A percentile compares a stretch with the other conserved stretches of the same genome.
Conservation (phyloP, 768 basidiomycete species). For the Cystofilobasidium bisporidii region DNA sequence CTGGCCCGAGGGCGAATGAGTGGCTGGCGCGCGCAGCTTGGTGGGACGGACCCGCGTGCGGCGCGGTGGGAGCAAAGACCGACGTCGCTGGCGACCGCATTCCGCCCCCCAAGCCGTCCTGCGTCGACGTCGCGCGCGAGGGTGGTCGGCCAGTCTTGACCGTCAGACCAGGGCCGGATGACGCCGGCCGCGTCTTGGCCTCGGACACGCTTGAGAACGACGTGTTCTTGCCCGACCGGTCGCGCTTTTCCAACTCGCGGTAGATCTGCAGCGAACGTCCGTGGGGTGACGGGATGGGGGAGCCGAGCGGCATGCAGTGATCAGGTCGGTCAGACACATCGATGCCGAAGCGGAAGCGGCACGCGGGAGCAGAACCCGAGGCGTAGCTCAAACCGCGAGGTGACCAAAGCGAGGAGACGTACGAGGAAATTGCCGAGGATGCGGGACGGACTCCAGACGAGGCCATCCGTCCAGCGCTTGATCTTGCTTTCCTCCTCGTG, state of each 20-base stretch:
- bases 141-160: too few species aligned
- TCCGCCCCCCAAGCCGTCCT: too few species aligned
- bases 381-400: too few species aligned
- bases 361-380: too few species aligned
- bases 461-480: constrained; percentile 34
- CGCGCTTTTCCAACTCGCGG: constrained; percentile 3
- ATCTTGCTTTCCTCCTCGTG: constrained; percentile 24
- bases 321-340: neutral
- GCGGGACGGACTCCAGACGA: constrained; percentile 17
- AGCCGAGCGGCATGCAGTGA: too few species aligned
- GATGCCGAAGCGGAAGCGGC: too few species aligned
- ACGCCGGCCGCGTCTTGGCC: neutral
- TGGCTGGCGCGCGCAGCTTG: too few species aligned
- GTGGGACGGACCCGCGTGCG: too few species aligned
- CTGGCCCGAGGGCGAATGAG: too few species aligned
- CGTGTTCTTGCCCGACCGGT: neutral
- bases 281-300: neutral
- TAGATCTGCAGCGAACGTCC: neutral
- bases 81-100: too few species aligned
- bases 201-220: neutral
- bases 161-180: neutral
- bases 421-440: constrained; percentile 7
- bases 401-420: neutral
- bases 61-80: too few species aligned
- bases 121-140: too few species aligned